Base-by-base conservation (phyloP, 179 eudicot genomes). In the Silene noctiflora region DNA sequence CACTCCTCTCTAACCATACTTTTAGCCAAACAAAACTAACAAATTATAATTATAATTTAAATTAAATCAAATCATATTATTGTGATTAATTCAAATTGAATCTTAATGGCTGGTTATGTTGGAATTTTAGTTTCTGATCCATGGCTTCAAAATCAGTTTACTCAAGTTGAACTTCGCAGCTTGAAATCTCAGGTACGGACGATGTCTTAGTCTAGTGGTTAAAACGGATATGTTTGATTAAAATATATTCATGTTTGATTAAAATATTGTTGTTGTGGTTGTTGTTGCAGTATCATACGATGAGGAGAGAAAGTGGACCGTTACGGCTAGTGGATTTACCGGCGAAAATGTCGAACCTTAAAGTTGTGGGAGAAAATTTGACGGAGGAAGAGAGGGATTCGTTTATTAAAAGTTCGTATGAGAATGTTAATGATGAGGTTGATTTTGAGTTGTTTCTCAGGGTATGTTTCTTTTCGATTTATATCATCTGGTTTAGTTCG, bases 131-230 rank as follows among this genome's bases (percentile, higher is more conserved):
- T 91, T 3, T 96, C 99, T 75, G 99, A 96, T 93, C 98, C 98
- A 84, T 91, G 99, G 99, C 89, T 96, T 2, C 99, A 96, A 63
- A 96, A 89, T 73, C 98, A 96, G 83, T 96, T 96, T 87, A 96
- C 99, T 39, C 99, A 96, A 79, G 99, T 93, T 53, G 99, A 96
- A 91, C 98, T 95, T 73, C 91, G 99, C 2, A 89, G 85, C 83
- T 83, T 95, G 73, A 72, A 72, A 58, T 56, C 75, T 59, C 75
- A 72, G 51, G 75, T 42, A 42, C 48, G 48, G 3, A 42, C 6
- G 42, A 35, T 27, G 44, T 27, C 9, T 27, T 25, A n/a, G 11
- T 3, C 17, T 66, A 27, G 7, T 31, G 21, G n/a, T 35, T 68
- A n/a, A 2, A 0, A 8, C 16, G 17, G 14, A 3, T 11, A 48